Evolutionary conservation across 805 yeast species (phyloP).

Genomic region (Saccharomycopsis olivae): DNA sequence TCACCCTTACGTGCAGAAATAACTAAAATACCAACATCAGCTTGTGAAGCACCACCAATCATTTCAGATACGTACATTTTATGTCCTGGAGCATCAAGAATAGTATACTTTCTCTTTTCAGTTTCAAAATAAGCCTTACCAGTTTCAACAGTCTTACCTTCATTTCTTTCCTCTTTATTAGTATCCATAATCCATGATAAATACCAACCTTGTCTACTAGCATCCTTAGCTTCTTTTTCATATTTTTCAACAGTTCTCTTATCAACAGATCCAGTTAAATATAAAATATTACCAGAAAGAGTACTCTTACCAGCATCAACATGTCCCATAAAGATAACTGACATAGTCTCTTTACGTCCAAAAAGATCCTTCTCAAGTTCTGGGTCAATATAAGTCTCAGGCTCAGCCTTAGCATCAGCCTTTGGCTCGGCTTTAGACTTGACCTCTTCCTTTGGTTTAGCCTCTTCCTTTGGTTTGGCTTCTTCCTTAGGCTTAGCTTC

Average conservation of each 20-base stretch:
- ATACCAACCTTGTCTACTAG: constrained; percentile 99
- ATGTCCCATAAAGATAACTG: constrained; percentile 98
- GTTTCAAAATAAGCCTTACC: constrained; percentile 98
- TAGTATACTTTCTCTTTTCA: constrained; percentile 94
- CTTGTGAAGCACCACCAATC: constrained; percentile 99
- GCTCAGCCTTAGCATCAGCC: constrained; percentile 17
- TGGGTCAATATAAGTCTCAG: constrained; percentile 71
- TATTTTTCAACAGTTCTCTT: constrained; percentile 97
- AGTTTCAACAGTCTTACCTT: constrained; percentile 98
- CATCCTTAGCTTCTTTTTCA: constrained; percentile 97
- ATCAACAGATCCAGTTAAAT: constrained; percentile 92
- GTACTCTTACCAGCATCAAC: constrained; percentile 99
- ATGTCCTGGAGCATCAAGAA: constrained; percentile 99
- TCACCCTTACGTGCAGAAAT: constrained; percentile 99
- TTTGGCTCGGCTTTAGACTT: constrained; percentile 19
- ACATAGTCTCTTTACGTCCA: constrained; percentile 95
- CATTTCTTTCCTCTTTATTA: constrained; percentile 96
- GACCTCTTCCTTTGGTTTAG: constrained; percentile 16
- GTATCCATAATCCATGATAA: constrained; percentile 99
- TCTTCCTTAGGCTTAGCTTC: constrained; percentile 20
- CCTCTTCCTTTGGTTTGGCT: constrained; percentile 20
- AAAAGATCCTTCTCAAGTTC: constrained; percentile 86
- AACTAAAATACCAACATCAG: constrained; percentile 95
- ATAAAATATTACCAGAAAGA: constrained; percentile 96
- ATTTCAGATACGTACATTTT: constrained; percentile 97